phyloP scores from a whole-genome alignment of 345 rosid species.

The Citrus unshiu region DNA sequence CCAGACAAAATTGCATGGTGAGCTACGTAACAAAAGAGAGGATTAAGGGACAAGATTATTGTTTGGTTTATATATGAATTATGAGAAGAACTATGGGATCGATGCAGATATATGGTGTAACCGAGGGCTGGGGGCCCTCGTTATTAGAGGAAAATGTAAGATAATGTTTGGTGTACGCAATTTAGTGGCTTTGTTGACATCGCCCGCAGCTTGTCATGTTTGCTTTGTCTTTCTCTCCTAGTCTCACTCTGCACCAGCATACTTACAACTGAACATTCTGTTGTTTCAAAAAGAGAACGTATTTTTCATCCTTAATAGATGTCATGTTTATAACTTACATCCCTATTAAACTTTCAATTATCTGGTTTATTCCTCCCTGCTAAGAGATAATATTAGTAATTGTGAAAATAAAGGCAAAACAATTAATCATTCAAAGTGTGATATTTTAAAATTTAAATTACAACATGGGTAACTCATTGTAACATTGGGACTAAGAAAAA shows the following conservation, averaged over 20 bases:
- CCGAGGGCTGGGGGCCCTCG: slow-evolving; percentile 1
- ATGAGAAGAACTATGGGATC: background rate
- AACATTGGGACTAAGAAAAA: too few species aligned
- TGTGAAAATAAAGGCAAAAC: too few species aligned
- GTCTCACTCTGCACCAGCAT: background rate
- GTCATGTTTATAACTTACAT: too few species aligned
- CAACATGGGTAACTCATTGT: too few species aligned
- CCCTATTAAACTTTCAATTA: too few species aligned
- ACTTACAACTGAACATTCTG: background rate
- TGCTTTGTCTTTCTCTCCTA: background rate
- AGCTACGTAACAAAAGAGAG: background rate
- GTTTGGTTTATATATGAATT: background rate
- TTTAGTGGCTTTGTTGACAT: background rate
- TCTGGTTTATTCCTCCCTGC: too few species aligned
- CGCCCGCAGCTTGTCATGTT: background rate
- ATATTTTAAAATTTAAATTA: too few species aligned
- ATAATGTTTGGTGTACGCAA: background rate
- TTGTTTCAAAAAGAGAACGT: background rate
- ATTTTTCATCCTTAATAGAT: too few species aligned
- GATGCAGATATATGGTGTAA: background rate
- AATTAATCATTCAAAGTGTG: too few species aligned
- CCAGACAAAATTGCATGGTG: background rate
- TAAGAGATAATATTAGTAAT: too few species aligned
- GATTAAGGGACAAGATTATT: background rate
- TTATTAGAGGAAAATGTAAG: slow-evolving; percentile 4